Base-by-base conservation (phyloP, 192 early-diverging fungal genomes). In the Lunasporangiospora selenospora region DNA sequence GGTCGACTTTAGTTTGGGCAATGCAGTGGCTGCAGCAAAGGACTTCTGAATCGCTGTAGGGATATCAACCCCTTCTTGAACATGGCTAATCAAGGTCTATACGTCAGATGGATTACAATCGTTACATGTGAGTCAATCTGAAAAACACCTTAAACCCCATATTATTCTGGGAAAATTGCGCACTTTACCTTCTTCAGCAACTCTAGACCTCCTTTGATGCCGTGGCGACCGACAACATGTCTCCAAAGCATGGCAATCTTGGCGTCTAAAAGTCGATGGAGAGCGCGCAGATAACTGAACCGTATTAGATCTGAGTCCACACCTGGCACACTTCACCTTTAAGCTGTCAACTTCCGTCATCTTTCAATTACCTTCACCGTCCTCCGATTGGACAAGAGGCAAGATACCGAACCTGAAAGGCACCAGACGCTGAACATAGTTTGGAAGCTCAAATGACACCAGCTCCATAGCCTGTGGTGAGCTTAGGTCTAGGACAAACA, bases 401-500 rank as follows among this genome's bases (percentile, higher is more conserved):
- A 91, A 81, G 12, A 97, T 6, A 16, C 97, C 97, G 57, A 97
- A 91, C 38, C 95, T 85, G 53, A 99, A 77, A 6, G 96, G 96
- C 24, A 95, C 66, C 7, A 85, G 75, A 19, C 85, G 83, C 55
- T 90, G 78, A 7, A 92, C 75, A 50, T 88, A 87, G 42, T 83
- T 77, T 26, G 84, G 29, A 1, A 93, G 69, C 7, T 91, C 83
- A 38, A 91, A 81, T n/a, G 77, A 49, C 5, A 96, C 29, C 21
- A 78, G 46, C 13, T 76, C 53, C n/a, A 95, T 59, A 58, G 85
- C 78, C 43, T 63, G 59, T 18, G 55, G 47, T 24, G 73, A 62
- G 7, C 91, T 82, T 34, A 98, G 55, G 67, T 98, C 93, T 7
- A 94, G 38, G 0, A 87, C 75, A 64, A 93, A 90, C 3, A 99